Base-by-base conservation (phyloP, 73 alveolate genomes). In the Effrenium voratum region DNA sequence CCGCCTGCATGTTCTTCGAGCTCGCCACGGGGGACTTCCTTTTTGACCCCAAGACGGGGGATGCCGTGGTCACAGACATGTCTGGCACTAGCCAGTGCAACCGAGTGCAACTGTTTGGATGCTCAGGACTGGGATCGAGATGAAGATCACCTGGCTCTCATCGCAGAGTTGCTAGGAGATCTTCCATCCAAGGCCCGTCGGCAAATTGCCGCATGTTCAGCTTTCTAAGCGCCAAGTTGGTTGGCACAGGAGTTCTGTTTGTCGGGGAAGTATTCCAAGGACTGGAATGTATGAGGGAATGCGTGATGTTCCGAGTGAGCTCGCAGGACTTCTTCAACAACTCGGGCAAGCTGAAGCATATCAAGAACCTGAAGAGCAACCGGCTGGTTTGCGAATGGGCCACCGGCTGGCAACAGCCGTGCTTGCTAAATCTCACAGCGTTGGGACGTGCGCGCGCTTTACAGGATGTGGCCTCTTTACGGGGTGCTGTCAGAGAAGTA, bases 1-100 rank as follows among this genome's bases (percentile, higher is more conserved):
- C 99, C 44, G 99, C 99, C 41, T 99, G 99, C 99, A 99, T 99
- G 99, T 99, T 99, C 68, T 99, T 99, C 82, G 99, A 99, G 98
- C 95, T 99, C 98, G 99, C 99, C 8, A 99, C 99, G 24, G 99
- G 99, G 34, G 99, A 99, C 83, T 99, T 97, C 93, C 99, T 99
- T 66, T 99, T 99, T 82, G 99, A 99, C 63, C 99, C 99, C n/a
- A 95, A 94, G 94, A 99, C 99, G 88, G 98, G 80, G 3, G 85
- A 66, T 66, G 84, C 46, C 45, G 43, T 30, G 50, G 15, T 8
- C 72, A 49, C 73, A 34, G 92, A 8, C 6, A 28, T 3, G 16
- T 45, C 30, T 22, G 82, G 38, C 6, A 22, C 45, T 16, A n/a
- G 36, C 43, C 70, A 13, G 24, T 70, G 82, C 41, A 70, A 22